These are phyloP conservation scores for Globisporangium rhizosaccharum DNA, from an alignment of 352 stramenopile species.

Conservation along the genomic window DNA sequence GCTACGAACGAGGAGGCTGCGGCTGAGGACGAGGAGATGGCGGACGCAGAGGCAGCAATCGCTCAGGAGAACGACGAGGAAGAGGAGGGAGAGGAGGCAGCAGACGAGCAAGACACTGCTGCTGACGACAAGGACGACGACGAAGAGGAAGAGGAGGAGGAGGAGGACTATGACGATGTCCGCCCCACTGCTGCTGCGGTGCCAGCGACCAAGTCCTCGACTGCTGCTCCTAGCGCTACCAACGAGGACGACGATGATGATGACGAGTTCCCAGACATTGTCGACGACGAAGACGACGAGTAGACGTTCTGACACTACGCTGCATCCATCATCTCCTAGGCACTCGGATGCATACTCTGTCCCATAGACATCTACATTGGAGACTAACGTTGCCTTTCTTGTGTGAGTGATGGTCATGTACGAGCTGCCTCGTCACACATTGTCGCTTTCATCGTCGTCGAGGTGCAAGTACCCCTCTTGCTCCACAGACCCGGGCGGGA, in stretches of 20 bases:
- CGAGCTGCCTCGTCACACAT: too few relatives aligned
- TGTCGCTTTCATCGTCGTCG: constrained; percentile 12
- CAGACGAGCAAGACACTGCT: constrained; percentile 16
- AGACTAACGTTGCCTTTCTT: too few relatives aligned
- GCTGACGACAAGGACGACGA: constrained; percentile 17
- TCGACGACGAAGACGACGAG: constrained; percentile 58
- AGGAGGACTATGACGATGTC: constrained; percentile 14
- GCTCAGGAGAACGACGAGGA: too few relatives aligned
- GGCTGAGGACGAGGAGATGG: constrained; percentile 18
- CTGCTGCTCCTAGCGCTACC: not conserved
- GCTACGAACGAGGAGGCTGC: not conserved
- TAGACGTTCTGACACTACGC: constrained; percentile 11
- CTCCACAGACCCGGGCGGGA: constrained; percentile 36
- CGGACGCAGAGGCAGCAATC: constrained; percentile 17
- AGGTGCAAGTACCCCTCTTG: constrained; percentile 55
- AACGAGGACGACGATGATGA: constrained; percentile 37
- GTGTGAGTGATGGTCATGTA: too few relatives aligned
- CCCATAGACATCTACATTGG: not conserved
- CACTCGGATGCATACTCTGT: too few relatives aligned
- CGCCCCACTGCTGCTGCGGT: constrained; percentile 1
- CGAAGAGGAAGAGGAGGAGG: constrained; percentile 2
- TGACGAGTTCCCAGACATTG: constrained; percentile 81
- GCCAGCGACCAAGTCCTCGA: not conserved
- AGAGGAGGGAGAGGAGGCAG: constrained; percentile 12
- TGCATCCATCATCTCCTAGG: too few relatives aligned